Percentiles rank a stretch among this genome's conserved stretches.
phyloP scores from a whole-genome alignment of 176 grass and related monocot genomes.

The Carex kokanica region DNA sequence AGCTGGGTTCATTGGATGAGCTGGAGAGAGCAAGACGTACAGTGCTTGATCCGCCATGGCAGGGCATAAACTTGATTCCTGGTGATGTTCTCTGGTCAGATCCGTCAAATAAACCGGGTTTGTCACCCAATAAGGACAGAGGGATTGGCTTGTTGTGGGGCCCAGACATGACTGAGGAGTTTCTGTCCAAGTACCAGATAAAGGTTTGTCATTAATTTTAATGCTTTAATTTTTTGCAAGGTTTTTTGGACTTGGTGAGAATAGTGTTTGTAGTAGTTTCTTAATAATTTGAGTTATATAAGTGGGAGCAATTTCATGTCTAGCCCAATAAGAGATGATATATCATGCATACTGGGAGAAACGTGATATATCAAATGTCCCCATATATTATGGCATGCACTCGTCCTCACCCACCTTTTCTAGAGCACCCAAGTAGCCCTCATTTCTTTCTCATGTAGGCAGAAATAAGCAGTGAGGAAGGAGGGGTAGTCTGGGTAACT shows the following conservation, averaged over 20 bases:
- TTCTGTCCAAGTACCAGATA: conserved; percentile 69
- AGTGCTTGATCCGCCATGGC: conserved; percentile 90
- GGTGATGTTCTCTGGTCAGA: conserved; percentile 99
- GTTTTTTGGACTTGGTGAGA: not conserved
- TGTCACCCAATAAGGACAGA: conserved; percentile 83
- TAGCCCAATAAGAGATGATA: not conserved
- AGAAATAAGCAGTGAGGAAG: not conserved
- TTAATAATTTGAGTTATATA: not conserved
- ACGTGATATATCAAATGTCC: not conserved
- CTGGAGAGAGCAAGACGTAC: conserved; percentile 81
- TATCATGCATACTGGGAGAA: not conserved
- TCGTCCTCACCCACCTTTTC: not conserved
- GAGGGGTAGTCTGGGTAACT: not conserved
- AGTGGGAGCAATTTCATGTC: not conserved
- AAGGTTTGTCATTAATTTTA: conserved; percentile 55
- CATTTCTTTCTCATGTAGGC: not conserved
- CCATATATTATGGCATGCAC: not conserved
- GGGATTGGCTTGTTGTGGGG: conserved; percentile 99
- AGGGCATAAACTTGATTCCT: conserved; percentile 83
- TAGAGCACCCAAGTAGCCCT: not conserved
- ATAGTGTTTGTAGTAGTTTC: not conserved
- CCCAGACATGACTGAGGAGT: conserved; percentile 91
- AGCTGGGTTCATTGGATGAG: conserved; percentile 85
- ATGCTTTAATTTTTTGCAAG: not conserved
- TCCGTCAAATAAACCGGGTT: conserved; percentile 57